Percentiles rank a stretch among this genome's conserved stretches.
Conservation (phyloP, 2,329 filamentous ascomycete species). For the Nigrospora osmanthi region DNA sequence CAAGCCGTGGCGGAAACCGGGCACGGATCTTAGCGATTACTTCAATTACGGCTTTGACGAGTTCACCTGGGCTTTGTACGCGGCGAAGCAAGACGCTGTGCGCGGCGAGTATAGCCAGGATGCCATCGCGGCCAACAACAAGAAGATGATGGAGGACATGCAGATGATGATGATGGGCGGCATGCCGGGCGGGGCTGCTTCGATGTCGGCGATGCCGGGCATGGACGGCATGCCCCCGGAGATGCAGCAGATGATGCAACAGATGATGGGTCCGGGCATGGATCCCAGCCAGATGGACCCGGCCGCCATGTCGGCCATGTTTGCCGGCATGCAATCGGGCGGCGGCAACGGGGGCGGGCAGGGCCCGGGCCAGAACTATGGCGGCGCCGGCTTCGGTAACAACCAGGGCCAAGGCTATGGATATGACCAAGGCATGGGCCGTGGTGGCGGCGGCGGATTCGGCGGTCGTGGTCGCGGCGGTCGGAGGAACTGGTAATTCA, state of each 20-base stretch:
- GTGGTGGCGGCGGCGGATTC: slow-evolving; percentile 14
- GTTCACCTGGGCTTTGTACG: slow-evolving; percentile 95
- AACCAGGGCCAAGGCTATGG: slow-evolving; percentile 43
- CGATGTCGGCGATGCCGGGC: slow-evolving; percentile 37
- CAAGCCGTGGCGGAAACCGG: slow-evolving; percentile 92
- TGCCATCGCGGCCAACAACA: slow-evolving; percentile 53
- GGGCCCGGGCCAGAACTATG: slow-evolving; percentile 44
- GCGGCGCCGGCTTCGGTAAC: slow-evolving; percentile 39
- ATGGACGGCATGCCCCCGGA: slow-evolving; percentile 59
- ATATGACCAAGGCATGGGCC: slow-evolving; percentile 24
- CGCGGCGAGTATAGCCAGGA: slow-evolving; percentile 68
- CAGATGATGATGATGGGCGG: slow-evolving; percentile 59
- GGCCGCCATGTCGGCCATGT: slow-evolving; percentile 50
- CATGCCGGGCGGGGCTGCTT: slow-evolving; percentile 28
- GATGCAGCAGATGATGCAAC: slow-evolving; percentile 63
- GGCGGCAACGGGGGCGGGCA: slow-evolving; percentile 32
- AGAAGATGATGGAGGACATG: slow-evolving; percentile 73
- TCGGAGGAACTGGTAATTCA: slow-evolving; percentile 2
- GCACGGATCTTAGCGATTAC: slow-evolving; percentile 91
- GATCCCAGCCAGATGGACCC: slow-evolving; percentile 61
- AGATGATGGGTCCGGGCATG: slow-evolving; percentile 60
- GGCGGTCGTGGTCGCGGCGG: slow-evolving; percentile 2
- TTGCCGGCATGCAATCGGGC: slow-evolving; percentile 45
- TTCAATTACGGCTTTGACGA: slow-evolving; percentile 99
- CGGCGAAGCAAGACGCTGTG: slow-evolving; percentile 76